Base-by-base conservation (phyloP, 257 asterid species). In the Fraxinus anomala region DNA sequence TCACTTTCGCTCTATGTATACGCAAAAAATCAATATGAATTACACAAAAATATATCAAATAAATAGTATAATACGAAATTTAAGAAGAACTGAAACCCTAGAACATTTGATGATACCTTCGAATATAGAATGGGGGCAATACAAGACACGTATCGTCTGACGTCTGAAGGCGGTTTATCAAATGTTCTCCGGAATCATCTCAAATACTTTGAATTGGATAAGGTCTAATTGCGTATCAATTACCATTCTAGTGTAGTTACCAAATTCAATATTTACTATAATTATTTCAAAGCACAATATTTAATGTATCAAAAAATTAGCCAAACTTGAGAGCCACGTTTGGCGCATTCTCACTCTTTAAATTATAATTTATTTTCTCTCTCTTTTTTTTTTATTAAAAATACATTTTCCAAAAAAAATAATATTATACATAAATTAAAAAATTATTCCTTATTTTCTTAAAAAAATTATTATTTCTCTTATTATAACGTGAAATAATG, bases 11-110 rank as follows among this genome's bases (percentile, higher is more conserved):
- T 76, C 84, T 81, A 74, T 70, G 24, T 28, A 61, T 40, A 61
- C 30, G n/a, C 51, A 54, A 44, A 30, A 23, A 65, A 74, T 81
- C 13, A 39, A 79, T 19, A 47, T 56, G 71, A 49, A 84, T 47
- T 56, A 37, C 47, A n/a, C n/a, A 24, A 1, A 40, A 9, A 72
- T 12, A 24, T 80, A 78, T 82, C 76, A 79, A 82, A 76, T 39
- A 12, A 42, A 39, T 68, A 78, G 80, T 72, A 76, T 51, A 47
- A 80, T 76, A 5, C 70, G 59, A 23, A 63, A 26, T 63, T 63
- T n/a, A 56, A 56, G 66, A 13, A 61, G 2, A 65, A 79, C 67
- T 73, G 84, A 75, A 87, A 81, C 91, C 89, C 91, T 84, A 77
- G 70, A 71, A n/a, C 5, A 37, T 34, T 49, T 7, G 77, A 79